A percentile compares a stretch with the other conserved stretches of the same genome.
Conservation (phyloP, 2,329 filamentous ascomycete genomes). For the Alternaria brassicae region DNA sequence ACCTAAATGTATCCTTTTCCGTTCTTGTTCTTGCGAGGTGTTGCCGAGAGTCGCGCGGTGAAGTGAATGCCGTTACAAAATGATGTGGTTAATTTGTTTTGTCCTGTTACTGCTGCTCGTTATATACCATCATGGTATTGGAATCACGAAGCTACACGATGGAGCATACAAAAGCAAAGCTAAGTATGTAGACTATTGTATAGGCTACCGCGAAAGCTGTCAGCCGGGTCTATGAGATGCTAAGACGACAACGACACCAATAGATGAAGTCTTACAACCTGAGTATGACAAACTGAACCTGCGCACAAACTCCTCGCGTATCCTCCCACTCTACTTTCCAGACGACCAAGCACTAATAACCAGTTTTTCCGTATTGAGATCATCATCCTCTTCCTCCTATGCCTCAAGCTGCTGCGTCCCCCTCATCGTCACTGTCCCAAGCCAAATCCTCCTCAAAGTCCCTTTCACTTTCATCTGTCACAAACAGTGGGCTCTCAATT, state of each 20-base stretch:
- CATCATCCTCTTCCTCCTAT: background rate
- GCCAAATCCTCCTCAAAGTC: background rate
- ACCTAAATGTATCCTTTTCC: background rate
- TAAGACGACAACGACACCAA: background rate
- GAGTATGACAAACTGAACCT: background rate
- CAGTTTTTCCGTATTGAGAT: no score
- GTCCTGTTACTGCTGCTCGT: background rate
- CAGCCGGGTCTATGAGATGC: background rate
- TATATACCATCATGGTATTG: no score
- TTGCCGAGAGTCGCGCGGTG: background rate
- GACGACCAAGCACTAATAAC: background rate
- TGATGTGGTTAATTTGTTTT: background rate
- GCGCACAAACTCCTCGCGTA: no score
- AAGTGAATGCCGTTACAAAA: background rate
- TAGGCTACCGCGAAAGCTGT: no score
- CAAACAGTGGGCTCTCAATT: background rate
- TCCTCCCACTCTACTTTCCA: no score
- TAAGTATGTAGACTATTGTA: no score
- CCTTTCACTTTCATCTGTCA: background rate
- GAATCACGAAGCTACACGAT: no score
- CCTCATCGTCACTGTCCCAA: background rate
- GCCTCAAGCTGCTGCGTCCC: background rate
- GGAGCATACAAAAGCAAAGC: no score
- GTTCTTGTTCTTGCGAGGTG: background rate
- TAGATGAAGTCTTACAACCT: accelerated